Percentiles rank a stretch among this genome's conserved stretches.
phyloP scores from a whole-genome alignment of 257 asterid species.

The Cinchona pubescens region DNA sequence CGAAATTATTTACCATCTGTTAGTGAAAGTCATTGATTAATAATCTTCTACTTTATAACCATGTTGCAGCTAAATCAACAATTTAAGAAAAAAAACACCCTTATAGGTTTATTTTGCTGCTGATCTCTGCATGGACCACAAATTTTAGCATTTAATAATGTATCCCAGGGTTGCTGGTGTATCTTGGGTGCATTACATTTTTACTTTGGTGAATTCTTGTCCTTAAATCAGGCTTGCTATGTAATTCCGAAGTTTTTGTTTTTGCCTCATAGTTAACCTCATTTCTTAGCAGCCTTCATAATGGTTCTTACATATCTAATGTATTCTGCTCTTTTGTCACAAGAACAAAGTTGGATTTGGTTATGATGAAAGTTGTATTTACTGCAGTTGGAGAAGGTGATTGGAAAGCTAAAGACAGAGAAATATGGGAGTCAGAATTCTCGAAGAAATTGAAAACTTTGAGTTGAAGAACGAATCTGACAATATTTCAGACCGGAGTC shows the following conservation, averaged over 20 bases:
- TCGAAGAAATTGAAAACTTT: slow-evolving; percentile 45
- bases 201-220: not conserved
- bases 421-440: slow-evolving; percentile 72
- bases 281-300: no score
- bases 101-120: not conserved
- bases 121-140: not conserved
- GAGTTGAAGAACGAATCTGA: slow-evolving; percentile 36
- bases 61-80: not conserved
- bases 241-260: not conserved
- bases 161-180: not conserved
- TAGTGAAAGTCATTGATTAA: not conserved
- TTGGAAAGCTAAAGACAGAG: slow-evolving; percentile 82
- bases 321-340: not conserved
- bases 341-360: not conserved
- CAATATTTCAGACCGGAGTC: slow-evolving; percentile 24
- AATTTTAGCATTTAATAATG: not conserved
- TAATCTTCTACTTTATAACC: not conserved
- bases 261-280: no score
- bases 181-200: not conserved
- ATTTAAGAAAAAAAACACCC: not conserved
- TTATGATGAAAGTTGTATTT: not conserved
- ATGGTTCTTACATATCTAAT: no score
- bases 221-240: not conserved
- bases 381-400: slow-evolving; percentile 78
- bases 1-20: not conserved